A percentile compares a stretch with the other conserved stretches of the same genome.
These are phyloP conservation scores for Gossypium ekmanianum DNA, from an alignment of 345 rosid genomes.

Conservation along the genomic window DNA sequence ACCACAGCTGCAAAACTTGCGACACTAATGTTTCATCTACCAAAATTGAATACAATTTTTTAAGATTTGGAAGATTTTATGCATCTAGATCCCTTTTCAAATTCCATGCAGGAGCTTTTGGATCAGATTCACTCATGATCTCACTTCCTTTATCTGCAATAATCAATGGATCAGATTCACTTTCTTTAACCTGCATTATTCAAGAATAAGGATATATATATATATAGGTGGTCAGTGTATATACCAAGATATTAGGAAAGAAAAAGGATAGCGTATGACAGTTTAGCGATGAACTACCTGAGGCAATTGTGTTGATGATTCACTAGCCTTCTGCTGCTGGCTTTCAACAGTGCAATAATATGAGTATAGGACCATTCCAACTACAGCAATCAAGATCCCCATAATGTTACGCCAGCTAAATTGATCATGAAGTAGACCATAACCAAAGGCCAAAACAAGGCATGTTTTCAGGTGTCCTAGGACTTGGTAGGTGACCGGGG, in stretches of 20 bases:
- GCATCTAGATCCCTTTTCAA: constrained; percentile 91
- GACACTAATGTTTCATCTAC: constrained; percentile 14
- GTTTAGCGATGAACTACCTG: constrained; percentile 44
- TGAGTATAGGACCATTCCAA: constrained; percentile 95
- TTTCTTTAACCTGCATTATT: constrained; percentile 60
- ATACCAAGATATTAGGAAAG: background rate
- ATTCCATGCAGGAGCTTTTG: constrained; percentile 67
- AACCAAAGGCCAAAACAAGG: constrained; percentile 95
- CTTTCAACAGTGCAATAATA: constrained; percentile 65
- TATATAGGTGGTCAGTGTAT: background rate
- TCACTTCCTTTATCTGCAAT: constrained; percentile 71
- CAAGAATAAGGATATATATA: background rate
- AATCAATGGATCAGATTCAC: constrained; percentile 78
- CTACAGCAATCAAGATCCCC: constrained; percentile 84
- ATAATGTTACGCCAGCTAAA: constrained; percentile 94
- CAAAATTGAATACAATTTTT: constrained; percentile 9
- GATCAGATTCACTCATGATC: constrained; percentile 40
- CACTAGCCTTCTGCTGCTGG: constrained; percentile 90
- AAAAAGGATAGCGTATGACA: background rate
- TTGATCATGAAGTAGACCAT: constrained; percentile 83
- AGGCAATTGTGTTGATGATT: constrained; percentile 54
- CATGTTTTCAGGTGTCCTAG: constrained; percentile 98
- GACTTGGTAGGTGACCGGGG: constrained; percentile 99
- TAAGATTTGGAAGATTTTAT: constrained; percentile 25
- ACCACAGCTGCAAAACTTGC: no score